phyloP scores from a whole-genome alignment of 202 grass and related monocot genomes.

The Brachypodium distachyon region DNA sequence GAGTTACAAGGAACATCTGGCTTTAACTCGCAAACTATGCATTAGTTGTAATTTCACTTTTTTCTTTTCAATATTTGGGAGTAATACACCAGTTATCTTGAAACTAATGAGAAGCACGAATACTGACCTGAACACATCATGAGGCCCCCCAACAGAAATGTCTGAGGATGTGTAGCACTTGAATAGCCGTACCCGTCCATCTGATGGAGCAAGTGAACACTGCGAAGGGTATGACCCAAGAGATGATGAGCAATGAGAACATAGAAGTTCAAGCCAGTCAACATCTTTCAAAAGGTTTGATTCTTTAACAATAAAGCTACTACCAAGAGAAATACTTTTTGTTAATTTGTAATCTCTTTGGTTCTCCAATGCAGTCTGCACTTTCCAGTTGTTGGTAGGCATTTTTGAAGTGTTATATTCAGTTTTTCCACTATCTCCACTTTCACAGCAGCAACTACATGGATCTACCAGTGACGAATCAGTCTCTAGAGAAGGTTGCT shows the following conservation, averaged over 20 bases:
- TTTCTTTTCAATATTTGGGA: background rate
- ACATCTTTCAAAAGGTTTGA: slow-evolving; percentile 65
- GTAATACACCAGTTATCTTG: background rate
- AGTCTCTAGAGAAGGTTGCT: slow-evolving; percentile 8
- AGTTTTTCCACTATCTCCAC: slow-evolving; percentile 21
- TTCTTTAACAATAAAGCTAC: slow-evolving; percentile 71
- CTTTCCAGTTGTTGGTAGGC: background rate
- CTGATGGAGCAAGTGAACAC: slow-evolving; percentile 25
- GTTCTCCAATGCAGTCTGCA: background rate
- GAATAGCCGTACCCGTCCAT: slow-evolving; percentile 75
- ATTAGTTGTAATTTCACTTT: background rate
- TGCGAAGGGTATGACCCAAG: slow-evolving; percentile 80
- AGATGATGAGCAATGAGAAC: slow-evolving; percentile 55
- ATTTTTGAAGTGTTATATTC: background rate
- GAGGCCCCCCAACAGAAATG: slow-evolving; percentile 27
- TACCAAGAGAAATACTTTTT: slow-evolving; percentile 66
- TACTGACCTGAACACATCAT: slow-evolving; percentile 80
- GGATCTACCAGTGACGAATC: slow-evolving; percentile 16
- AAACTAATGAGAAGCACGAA: slow-evolving; percentile 12
- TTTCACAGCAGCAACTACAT: slow-evolving; percentile 36
- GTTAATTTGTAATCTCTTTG: slow-evolving; percentile 43
- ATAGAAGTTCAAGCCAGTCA: slow-evolving; percentile 68
- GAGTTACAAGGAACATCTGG: background rate
- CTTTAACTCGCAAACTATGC: background rate
- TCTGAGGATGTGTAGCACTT: slow-evolving; percentile 77